A percentile compares a stretch with the other conserved stretches of the same genome.
These are phyloP conservation scores for Claviceps purpurea DNA, from an alignment of 2,329 filamentous ascomycete genomes.

Conservation along the genomic window DNA sequence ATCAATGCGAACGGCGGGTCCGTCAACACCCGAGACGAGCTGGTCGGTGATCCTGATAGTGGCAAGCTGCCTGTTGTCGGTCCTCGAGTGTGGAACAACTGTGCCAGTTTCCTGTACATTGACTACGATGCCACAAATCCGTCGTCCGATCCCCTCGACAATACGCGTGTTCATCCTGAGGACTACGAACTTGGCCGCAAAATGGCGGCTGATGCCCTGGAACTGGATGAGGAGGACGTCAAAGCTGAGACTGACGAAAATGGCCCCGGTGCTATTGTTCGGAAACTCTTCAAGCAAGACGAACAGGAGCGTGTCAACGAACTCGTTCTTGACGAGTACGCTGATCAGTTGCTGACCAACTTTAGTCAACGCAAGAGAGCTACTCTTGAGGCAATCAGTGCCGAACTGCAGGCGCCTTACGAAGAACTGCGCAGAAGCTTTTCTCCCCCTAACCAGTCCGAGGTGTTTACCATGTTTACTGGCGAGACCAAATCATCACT, in stretches of 20 bases:
- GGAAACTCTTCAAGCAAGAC: conserved; percentile 88
- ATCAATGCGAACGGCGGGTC: conserved; percentile 84
- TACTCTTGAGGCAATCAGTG: conserved; percentile 89
- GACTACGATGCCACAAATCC: conserved; percentile 73
- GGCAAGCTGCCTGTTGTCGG: conserved; percentile 70
- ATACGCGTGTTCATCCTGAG: conserved; percentile 93
- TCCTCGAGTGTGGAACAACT: conserved; percentile 89
- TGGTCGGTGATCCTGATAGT: conserved; percentile 76
- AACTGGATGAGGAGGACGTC: conserved; percentile 95
- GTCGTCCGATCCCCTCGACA: conserved; percentile 83
- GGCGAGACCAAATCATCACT: conserved; percentile 80
- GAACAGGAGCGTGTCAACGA: conserved; percentile 93
- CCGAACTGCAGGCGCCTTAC: conserved; percentile 82
- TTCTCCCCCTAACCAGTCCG: conserved; percentile 52
- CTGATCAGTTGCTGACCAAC: conserved; percentile 84
- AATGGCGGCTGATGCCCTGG: conserved; percentile 93
- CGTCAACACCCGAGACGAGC: conserved; percentile 71
- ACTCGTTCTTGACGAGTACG: conserved; percentile 90
- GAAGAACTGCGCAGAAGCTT: conserved; percentile 85
- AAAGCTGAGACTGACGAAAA: conserved; percentile 88
- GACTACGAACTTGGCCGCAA: conserved; percentile 97
- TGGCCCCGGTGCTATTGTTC: conserved; percentile 78
- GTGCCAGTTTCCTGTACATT: conserved; percentile 87
- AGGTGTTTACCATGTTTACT: conserved; percentile 93
- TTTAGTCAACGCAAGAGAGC: conserved; percentile 91